phyloP scores from a whole-genome alignment of 169 alveolate species.

The Besnoitia besnoiti region DNA sequence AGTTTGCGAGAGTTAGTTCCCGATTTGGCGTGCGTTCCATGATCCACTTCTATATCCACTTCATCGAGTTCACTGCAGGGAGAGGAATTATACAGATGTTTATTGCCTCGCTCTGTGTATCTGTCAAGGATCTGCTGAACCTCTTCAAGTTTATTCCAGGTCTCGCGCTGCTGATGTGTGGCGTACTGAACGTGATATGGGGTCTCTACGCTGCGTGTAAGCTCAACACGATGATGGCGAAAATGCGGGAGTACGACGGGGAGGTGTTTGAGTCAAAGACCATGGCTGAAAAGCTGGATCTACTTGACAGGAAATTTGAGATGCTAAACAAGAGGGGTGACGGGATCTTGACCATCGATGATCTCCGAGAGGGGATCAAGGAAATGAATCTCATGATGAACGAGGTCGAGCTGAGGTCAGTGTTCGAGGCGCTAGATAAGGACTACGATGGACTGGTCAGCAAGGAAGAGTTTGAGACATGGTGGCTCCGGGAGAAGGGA shows the following conservation, averaged over 20 bases:
- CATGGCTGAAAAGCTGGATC: slow-evolving; percentile 53
- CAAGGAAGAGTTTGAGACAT: slow-evolving; percentile 59
- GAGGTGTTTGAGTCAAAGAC: slow-evolving; percentile 14
- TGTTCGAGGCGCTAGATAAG: slow-evolving; percentile 44
- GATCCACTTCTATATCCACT: slow-evolving; percentile 46
- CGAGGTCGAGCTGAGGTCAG: slow-evolving; percentile 9
- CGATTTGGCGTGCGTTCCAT: slow-evolving; percentile 46
- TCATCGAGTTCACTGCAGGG: slow-evolving; percentile 47
- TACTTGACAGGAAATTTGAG: slow-evolving; percentile 60
- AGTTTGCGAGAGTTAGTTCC: slow-evolving; percentile 6
- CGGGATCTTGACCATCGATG: slow-evolving; percentile 43
- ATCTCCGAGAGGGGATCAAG: slow-evolving; percentile 40
- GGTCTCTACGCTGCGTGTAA: slow-evolving; percentile 59
- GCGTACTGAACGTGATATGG: slow-evolving; percentile 50
- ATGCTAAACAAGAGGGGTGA: slow-evolving; percentile 49
- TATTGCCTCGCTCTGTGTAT: slow-evolving; percentile 48
- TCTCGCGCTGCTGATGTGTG: slow-evolving; percentile 51
- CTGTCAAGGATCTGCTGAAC: slow-evolving; percentile 20
- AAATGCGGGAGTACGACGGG: slow-evolving; percentile 21
- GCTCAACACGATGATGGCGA: slow-evolving; percentile 33
- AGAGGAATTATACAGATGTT: slow-evolving; percentile 42
- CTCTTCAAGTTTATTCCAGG: slow-evolving; percentile 58
- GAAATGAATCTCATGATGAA: slow-evolving; percentile 48
- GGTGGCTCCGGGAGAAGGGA: slow-evolving; percentile 63
- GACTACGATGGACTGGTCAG: slow-evolving; percentile 44